A percentile compares a stretch with the other conserved stretches of the same genome.
These are phyloP conservation scores for Heterococcus sp. DNA, from an alignment of 108 stramenopile genomes.

Conservation along the genomic window DNA sequence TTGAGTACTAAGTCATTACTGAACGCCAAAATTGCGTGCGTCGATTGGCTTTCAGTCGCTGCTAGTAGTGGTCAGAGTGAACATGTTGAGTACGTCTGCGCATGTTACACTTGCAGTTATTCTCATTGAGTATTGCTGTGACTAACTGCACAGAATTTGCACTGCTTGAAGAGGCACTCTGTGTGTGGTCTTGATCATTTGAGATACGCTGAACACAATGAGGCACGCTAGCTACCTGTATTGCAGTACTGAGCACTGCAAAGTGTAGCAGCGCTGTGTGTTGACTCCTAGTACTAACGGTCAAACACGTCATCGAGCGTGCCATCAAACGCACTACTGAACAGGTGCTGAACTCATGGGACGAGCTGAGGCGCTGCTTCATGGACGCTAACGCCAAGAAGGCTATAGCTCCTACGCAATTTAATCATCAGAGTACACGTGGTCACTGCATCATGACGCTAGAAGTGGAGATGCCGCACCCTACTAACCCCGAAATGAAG, in stretches of 20 bases:
- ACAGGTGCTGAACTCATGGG: slow-evolving; percentile 58
- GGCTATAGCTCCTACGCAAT: slow-evolving; percentile 59
- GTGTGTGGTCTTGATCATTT: neutral
- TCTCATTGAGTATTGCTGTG: neutral
- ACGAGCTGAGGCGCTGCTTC: slow-evolving; percentile 57
- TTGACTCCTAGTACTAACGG: too few relatives aligned
- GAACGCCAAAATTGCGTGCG: neutral
- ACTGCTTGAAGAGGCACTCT: neutral
- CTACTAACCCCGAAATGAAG: slow-evolving; percentile 48
- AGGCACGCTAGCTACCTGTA: too few relatives aligned
- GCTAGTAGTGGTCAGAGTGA: too few relatives aligned
- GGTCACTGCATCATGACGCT: slow-evolving; percentile 70
- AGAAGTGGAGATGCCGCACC: slow-evolving; percentile 63
- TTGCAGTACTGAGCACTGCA: slow-evolving; percentile 65
- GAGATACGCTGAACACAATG: slow-evolving; percentile 55
- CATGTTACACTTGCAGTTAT: too few relatives aligned
- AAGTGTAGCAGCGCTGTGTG: slow-evolving; percentile 63
- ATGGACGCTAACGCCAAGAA: slow-evolving; percentile 59
- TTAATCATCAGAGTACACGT: slow-evolving; percentile 62
- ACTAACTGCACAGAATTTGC: neutral
- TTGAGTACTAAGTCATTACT: neutral
- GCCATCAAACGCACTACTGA: slow-evolving; percentile 60
- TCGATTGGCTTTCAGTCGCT: too few relatives aligned
- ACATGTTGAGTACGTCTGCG: too few relatives aligned
- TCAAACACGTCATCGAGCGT: too few relatives aligned